Base-by-base conservation (phyloP, 139 green algal species). In the Chloropicon primus region DNA sequence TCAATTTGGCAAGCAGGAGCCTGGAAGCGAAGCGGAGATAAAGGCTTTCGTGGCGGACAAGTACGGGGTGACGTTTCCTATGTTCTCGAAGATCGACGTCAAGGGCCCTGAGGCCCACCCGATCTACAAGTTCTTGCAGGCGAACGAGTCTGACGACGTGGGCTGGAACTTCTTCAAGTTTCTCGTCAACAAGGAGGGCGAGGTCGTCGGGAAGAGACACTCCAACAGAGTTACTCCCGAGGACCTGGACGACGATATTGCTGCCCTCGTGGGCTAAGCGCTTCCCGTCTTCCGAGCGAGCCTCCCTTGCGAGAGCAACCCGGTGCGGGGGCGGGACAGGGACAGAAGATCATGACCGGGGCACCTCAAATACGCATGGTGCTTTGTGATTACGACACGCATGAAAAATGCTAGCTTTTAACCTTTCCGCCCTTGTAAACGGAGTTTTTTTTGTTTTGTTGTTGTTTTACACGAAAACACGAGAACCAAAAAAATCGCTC, bases 1-100 rank as follows among this genome's bases (percentile, higher is more conserved):
- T 79, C 86, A 91, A 79, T 93, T 95, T 76, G 88, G 90, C 28
- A 28, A 74, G 5, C 89, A 95, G 82, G 91, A 95, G 82, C 90
- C 90, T 2, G 90, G 87, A 26, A 78, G 24, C 21, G 25, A 90
- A 78, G 72, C 72, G 21, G 79, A 92, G 28, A 92, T 94, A 74
- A 92, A 89, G 81, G 54, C 71, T n/a, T 94, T 94, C 83, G 90
- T 89, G 0, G 74, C 82, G 25, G 41, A 62, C 5, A 76, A 80
- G 2, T 53, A 75, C 21, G 71, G 88, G 53, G 82, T 88, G 17
- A 86, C 81, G 5, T 89, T 89, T 72, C 86, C 86, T 24, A 88
- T 94, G 54, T 84, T 93, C 72, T 71, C 54, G 77, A 94, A 93
- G 82, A 78, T 87, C 22, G 87, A 94, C 25, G 88, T 93, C 1